Percentiles rank a stretch among this genome's conserved stretches.
Conservation (phyloP, 495 filamentous ascomycete species). For the Pyronema domesticum region DNA sequence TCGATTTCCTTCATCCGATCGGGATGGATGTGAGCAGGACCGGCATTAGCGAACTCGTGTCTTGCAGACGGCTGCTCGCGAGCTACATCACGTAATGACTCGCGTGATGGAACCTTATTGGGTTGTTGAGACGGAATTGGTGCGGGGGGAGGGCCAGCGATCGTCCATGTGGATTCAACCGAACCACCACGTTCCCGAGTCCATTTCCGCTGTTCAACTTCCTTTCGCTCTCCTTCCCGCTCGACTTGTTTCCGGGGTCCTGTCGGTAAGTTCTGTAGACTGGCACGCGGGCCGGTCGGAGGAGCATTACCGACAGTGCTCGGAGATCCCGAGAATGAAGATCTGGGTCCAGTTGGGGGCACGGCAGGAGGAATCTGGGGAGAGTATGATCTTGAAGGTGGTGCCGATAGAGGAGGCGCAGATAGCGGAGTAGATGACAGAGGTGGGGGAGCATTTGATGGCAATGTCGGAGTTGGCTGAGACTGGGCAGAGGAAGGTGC, state of each 20-base stretch:
- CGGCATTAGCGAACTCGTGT: conserved; percentile 7
- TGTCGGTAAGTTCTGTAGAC: conserved; percentile 12
- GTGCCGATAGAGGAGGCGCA: conserved; percentile 16
- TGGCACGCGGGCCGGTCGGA: conserved; percentile 20
- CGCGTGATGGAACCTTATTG: conserved; percentile 4
- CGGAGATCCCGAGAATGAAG: conserved; percentile 6
- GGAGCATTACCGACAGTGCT: conserved; percentile 3
- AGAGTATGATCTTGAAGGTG: conserved; percentile 19
- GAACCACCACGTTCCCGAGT: conserved; percentile 13
- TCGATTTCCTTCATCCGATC: conserved; percentile 22
- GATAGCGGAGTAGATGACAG: conserved; percentile 14
- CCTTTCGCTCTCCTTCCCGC: conserved; percentile 13
- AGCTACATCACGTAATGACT: conserved; percentile 4
- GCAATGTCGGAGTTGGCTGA: conserved; percentile 10
- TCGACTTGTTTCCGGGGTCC: conserved; percentile 15
- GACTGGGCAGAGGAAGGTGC: conserved; percentile 10
- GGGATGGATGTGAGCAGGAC: conserved; percentile 11
- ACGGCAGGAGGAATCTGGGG: conserved; percentile 8
- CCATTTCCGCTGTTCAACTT: conserved; percentile 14
- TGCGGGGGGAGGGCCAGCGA: background rate
- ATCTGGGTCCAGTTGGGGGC: conserved; percentile 13
- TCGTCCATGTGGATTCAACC: conserved; percentile 14
- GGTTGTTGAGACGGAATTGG: conserved; percentile 1
- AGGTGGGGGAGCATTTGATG: conserved; percentile 7
- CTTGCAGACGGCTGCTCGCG: background rate